Percentiles rank a stretch among this genome's conserved stretches.
These are phyloP conservation scores for Nakataea oryzae DNA, from an alignment of 2,329 filamentous ascomycete species.

Conservation along the genomic window DNA sequence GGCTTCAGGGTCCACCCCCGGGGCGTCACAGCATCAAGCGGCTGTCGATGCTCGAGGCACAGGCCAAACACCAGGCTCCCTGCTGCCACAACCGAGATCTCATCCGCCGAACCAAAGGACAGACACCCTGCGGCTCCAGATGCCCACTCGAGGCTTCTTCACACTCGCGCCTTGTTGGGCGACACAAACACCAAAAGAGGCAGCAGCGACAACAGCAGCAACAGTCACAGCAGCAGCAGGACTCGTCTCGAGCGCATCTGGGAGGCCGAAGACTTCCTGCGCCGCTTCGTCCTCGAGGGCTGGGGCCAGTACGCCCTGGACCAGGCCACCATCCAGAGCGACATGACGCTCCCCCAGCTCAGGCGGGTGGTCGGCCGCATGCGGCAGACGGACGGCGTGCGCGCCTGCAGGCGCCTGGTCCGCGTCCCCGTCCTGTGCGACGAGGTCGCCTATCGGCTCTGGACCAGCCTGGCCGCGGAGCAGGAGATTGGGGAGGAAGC, in stretches of 20 bases:
- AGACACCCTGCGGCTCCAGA: too few species aligned
- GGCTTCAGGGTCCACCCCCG: not conserved
- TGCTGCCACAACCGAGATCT: not conserved
- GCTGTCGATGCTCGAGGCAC: not conserved
- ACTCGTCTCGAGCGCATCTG: not conserved
- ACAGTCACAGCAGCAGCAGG: not conserved
- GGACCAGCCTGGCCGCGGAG: slow-evolving; percentile 8
- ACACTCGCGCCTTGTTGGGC: not conserved
- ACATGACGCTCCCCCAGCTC: slow-evolving; percentile 11
- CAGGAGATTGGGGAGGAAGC: not conserved
- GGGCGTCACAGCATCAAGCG: not conserved
- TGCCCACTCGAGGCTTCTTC: too few species aligned
- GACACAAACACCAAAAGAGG: not conserved
- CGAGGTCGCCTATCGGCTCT: slow-evolving; percentile 12
- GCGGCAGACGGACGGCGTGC: slow-evolving; percentile 7
- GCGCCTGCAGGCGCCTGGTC: slow-evolving; percentile 11
- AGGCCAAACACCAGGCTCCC: not conserved
- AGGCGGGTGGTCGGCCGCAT: slow-evolving; percentile 11
- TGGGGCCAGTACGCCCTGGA: slow-evolving; percentile 9
- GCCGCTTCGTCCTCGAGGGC: slow-evolving; percentile 7
- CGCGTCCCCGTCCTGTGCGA: slow-evolving; percentile 14
- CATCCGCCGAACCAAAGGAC: not conserved
- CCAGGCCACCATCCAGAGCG: slow-evolving; percentile 10
- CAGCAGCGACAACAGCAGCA: not conserved
- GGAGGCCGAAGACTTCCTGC: slow-evolving; percentile 11